These are phyloP conservation scores for Paecilomyces niveus DNA, from an alignment of 2,329 filamentous ascomycete genomes.

Conservation along the genomic window DNA sequence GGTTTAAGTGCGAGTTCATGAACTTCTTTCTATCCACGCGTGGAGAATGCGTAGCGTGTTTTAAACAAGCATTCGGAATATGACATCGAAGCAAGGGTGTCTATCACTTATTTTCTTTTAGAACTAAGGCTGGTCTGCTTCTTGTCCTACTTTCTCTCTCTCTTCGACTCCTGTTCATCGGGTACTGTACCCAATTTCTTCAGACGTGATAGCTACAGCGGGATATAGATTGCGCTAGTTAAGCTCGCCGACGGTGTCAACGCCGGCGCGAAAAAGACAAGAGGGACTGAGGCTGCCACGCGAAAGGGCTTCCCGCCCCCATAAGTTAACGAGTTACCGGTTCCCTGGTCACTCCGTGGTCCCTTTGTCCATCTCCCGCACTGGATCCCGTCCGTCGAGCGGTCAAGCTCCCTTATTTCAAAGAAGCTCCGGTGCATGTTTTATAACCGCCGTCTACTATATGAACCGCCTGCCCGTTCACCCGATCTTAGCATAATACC, in stretches of 20 bases:
- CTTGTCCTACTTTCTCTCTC: not conserved
- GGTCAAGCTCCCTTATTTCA: conserved; percentile 2
- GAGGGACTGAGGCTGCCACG: conserved; percentile 9
- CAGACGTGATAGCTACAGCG: not conserved
- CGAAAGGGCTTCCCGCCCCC: conserved; percentile 13
- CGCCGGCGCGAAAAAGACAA: conserved; percentile 5
- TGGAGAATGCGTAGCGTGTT: not conserved
- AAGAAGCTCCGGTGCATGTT: not conserved
- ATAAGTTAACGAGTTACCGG: conserved; percentile 16
- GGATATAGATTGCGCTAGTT: not conserved
- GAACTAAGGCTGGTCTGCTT: not conserved
- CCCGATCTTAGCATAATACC: not conserved
- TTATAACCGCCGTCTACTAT: not conserved
- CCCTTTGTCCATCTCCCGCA: conserved; percentile 14
- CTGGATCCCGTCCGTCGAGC: conserved; percentile 6
- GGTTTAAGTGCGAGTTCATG: too few species aligned
- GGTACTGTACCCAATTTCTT: not conserved
- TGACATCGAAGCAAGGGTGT: not conserved
- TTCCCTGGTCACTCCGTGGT: conserved; percentile 14
- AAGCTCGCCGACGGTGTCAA: not conserved
- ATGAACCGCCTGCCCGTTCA: not conserved
- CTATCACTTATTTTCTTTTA: not conserved
- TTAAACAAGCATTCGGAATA: too few species aligned
- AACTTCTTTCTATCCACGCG: not conserved
- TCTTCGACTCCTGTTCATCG: not conserved